Conservation (phyloP, 2,329 filamentous ascomycete species). For the Fusarium coffeatum region DNA sequence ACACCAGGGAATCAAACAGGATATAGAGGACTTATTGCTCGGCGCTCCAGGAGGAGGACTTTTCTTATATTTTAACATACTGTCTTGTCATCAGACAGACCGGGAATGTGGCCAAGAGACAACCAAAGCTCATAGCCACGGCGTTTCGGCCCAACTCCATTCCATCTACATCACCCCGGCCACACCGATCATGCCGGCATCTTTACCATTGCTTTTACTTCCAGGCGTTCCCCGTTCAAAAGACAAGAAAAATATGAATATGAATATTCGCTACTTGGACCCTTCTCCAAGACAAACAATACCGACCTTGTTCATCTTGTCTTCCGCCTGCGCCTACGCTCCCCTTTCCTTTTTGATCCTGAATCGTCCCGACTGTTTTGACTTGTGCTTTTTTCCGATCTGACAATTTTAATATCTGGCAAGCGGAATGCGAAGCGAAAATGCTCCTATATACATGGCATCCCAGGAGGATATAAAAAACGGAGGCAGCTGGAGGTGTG, state of each 20-base stretch:
- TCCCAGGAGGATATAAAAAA: slow-evolving; percentile 13
- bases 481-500: not conserved
- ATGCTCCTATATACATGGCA: slow-evolving; percentile 18
- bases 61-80: slow-evolving; percentile 15
- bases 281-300: slow-evolving; percentile 2
- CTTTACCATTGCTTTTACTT: slow-evolving; percentile 14
- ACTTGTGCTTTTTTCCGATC: not conserved
- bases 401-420: slow-evolving; percentile 17
- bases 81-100: slow-evolving; percentile 2
- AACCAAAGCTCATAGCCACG: not conserved
- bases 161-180: slow-evolving; percentile 7
- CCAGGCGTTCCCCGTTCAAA: slow-evolving; percentile 15
- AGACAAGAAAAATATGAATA: slow-evolving; percentile 18
- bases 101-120: slow-evolving; percentile 1
- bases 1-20: slow-evolving; percentile 33
- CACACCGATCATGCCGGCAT: slow-evolving; percentile 3
- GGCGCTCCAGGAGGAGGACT: slow-evolving; percentile 36
- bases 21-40: slow-evolving; percentile 46
- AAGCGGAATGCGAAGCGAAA: slow-evolving; percentile 10
- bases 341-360: slow-evolving; percentile 5
- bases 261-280: slow-evolving; percentile 15
- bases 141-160: slow-evolving; percentile 21
- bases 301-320: slow-evolving; percentile 1
- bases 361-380: slow-evolving; percentile 1
- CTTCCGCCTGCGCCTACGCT: not conserved